Evolutionary conservation across 1,284 basidiomycete genomes (phyloP), one percentile per base, ranked within the genome.

Genomic region (Rhodotorula sp.): DNA sequence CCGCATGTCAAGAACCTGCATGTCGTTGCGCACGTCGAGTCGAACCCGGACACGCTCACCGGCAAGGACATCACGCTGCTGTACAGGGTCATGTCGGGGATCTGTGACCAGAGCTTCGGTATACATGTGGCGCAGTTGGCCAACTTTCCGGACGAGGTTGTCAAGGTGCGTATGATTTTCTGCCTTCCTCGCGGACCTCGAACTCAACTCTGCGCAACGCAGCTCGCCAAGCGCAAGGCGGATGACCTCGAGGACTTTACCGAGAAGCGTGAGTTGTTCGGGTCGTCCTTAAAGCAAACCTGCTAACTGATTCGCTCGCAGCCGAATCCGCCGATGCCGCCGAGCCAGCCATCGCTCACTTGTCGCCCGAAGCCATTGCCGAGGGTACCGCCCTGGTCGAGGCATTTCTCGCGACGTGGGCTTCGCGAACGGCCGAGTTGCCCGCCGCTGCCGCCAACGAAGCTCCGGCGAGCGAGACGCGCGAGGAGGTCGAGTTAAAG

Each of bases 121-220:
- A 99, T 99, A 56, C 94, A 99, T 76, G 96, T 99, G 28, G 96
- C 96, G 0, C 87, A 95, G 79, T 83, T 99, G 48, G 95, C 96
- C 18, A 92, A 95, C 78, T 99, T 99, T 81, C 96, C 95, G 0
- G 90, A 94, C 65, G 89, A 87, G 71, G 94, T 99, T 8, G 87
- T 98, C 70, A 91, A 89, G 83, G 91, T 94, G 59, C 74, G 82
- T n/a, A n/a, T 1, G 15, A 2, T 5, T 8, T 4, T 3, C 16
- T 40, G 76, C 11, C 3, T 15, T 24, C 26, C n/a, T 24, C 31
- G 40, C 40, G 15, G 11, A 10, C 16, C 40, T 2, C 10, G 40
- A 4, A 15, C 28, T 54, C 37, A 55, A 30, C 7, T 26, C 50
- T 13, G 11, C 47, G 13, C 15, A 22, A 10, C 53, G 8, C 76